Evolutionary conservation across 495 filamentous ascomycete species (phyloP), one percentile per base, ranked within the genome.

Genomic region (Neurospora sp.): DNA sequence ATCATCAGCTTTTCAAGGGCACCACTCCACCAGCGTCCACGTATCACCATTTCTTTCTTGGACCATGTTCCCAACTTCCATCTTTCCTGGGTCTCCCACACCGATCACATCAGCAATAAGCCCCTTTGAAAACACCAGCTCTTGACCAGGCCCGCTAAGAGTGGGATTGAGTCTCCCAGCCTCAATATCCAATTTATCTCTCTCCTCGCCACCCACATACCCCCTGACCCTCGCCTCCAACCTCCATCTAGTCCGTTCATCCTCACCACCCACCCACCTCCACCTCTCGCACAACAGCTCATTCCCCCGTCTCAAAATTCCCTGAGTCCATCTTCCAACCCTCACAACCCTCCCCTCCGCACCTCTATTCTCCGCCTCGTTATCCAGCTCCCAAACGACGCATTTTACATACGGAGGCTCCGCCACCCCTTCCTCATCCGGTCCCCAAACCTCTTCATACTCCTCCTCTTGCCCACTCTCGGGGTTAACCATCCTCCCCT

Each of bases 391-490:
- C 85, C 84, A 1, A 85, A 77, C 14, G 76, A 77, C 20, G 88
- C 68, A 68, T 73, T 83, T 81, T 31, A 86, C 44, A 20, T 88
- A 74, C 35, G 79, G 84, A n/a, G 18, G 18, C 42, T 20, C 42
- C 4, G n/a, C 8, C 18, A 20, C 42, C 76, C 89, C 42, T 79
- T 76, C 9, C 86, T 88, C 68, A 87, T 75, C 9, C 88, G 86
- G 38, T 81, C 78, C 65, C 88, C 88, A 90, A 2, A 85, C 37
- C 75, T 89, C 88, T 72, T 89, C 86, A 71, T 89, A 89, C 0
- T 82, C 81, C 10, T 80, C 80, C 71, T 80, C 76, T 7, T 73
- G 12, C 0, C 86, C 82, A 5, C 78, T 83, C 3, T 73, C 82
- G 0, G 84, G 83, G 69, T 89, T 85, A 11, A 83, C 73, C 81